Evolutionary conservation across 2,329 filamentous ascomycete genomes (phyloP).

Genomic region (Neopestalotiopsis rosae): DNA sequence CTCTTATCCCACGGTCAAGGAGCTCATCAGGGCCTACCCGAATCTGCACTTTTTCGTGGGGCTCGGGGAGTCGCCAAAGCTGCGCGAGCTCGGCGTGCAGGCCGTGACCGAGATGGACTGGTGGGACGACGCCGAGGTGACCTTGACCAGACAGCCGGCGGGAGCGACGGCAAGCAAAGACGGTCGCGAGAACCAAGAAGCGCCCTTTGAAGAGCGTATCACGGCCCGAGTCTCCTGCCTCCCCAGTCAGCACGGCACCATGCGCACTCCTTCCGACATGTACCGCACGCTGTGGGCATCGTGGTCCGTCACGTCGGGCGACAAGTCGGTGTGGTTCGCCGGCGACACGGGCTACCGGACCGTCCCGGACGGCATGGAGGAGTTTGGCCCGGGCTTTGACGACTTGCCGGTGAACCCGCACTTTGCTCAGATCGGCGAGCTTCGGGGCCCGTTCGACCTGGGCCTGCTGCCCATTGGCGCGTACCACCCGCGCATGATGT

Average conservation of each 20-base stretch:
- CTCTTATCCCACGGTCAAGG: conserved; percentile 74
- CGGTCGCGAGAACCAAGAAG: conserved; percentile 27
- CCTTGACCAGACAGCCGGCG: conserved; percentile 47
- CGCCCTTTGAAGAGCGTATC: conserved; percentile 53
- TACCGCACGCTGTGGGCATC: conserved; percentile 64
- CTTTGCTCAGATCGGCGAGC: conserved; percentile 83
- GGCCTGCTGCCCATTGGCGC: conserved; percentile 94
- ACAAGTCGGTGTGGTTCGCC: conserved; percentile 83
- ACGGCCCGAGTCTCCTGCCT: conserved; percentile 76
- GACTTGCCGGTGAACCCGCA: conserved; percentile 78
- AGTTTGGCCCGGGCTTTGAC: conserved; percentile 71
- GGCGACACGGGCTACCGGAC: conserved; percentile 90
- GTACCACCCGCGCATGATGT: conserved; percentile 74
- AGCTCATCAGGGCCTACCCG: conserved; percentile 74
- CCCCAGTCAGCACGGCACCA: conserved; percentile 83
- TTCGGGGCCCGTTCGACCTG: conserved; percentile 86
- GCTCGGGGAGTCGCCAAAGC: conserved; percentile 83
- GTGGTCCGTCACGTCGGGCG: conserved; percentile 64
- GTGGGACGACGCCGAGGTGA: conserved; percentile 87
- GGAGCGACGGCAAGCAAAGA: too few species aligned
- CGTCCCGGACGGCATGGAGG: conserved; percentile 71
- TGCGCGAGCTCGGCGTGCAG: conserved; percentile 69
- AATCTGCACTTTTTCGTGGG: conserved; percentile 88
- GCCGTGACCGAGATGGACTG: conserved; percentile 92
- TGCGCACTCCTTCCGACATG: conserved; percentile 71